Conservation (phyloP, 192 early-diverging fungal genomes). For the Coemansia pectinata region DNA sequence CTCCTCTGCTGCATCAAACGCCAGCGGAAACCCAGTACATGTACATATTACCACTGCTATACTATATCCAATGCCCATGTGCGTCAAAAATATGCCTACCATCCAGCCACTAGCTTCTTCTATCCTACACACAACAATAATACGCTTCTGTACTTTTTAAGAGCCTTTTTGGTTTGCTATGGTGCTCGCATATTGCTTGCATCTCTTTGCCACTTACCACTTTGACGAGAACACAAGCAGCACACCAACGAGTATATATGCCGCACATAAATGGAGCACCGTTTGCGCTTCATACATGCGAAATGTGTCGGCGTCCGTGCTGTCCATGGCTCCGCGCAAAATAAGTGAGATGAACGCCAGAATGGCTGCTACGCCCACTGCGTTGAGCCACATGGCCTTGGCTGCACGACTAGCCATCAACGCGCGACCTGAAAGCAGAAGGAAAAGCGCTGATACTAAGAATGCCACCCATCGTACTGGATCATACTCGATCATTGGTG, state of each 20-base stretch:
- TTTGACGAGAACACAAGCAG: constrained; percentile 31
- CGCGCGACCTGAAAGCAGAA: constrained; percentile 28
- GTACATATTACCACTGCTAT: constrained; percentile 26
- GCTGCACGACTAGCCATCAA: constrained; percentile 22
- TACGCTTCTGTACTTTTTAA: neutral
- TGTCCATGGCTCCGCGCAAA: constrained; percentile 42
- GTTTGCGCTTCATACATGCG: constrained; percentile 47
- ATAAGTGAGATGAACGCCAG: constrained; percentile 43
- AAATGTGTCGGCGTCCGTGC: constrained; percentile 33
- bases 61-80: constrained; percentile 32
- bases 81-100: constrained; percentile 31
- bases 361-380: constrained; percentile 23
- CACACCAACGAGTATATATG: constrained; percentile 28
- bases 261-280: constrained; percentile 37
- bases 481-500: constrained; percentile 45
- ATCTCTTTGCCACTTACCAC: constrained; percentile 16
- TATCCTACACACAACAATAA: constrained; percentile 33
- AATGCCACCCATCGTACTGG: constrained; percentile 52
- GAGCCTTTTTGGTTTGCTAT: neutral
- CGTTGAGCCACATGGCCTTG: constrained; percentile 32
- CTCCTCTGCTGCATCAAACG: constrained; percentile 34
- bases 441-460: constrained; percentile 36
- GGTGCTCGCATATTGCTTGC: neutral
- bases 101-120: constrained; percentile 20
- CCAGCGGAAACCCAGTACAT: constrained; percentile 41